A percentile compares a stretch with the other conserved stretches of the same genome.
Evolutionary conservation across 441 rosid genomes (phyloP).

Genomic region (Gossypium davidsonii): DNA sequence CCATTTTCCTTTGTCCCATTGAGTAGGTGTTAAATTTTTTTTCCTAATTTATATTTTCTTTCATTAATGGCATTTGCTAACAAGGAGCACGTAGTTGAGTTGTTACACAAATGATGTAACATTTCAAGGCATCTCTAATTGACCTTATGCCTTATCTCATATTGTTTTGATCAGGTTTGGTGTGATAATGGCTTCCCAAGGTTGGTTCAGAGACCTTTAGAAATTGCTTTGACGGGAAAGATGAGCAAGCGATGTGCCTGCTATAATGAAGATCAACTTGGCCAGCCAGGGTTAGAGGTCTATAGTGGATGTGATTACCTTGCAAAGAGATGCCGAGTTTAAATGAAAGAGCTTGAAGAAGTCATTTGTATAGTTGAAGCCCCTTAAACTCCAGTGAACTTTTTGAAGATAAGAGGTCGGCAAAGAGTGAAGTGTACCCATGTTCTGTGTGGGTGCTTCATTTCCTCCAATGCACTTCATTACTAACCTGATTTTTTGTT

Average conservation of each 20-base stretch:
- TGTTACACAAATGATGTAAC: background rate
- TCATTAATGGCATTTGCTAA: background rate
- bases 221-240: constrained; percentile 80
- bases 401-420: background rate
- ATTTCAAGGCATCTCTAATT: background rate
- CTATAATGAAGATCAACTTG: constrained; percentile 59
- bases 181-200: constrained; percentile 83
- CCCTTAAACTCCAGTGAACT: background rate
- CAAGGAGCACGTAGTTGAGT: background rate
- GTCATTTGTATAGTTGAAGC: background rate
- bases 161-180: constrained; percentile 57
- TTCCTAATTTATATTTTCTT: background rate
- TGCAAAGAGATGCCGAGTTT: constrained; percentile 60
- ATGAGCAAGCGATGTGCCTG: constrained; percentile 94
- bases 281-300: constrained; percentile 64
- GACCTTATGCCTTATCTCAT: background rate
- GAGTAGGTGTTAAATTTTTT: background rate
- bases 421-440: background rate
- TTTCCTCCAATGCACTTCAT: background rate
- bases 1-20: background rate
- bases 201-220: constrained; percentile 73
- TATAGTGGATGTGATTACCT: constrained; percentile 73
- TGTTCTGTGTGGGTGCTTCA: background rate
- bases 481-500: background rate
- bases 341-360: constrained; percentile 9